Percentiles rank a stretch among this genome's conserved stretches.
phyloP scores from a whole-genome alignment of 768 basidiomycete species.

The Tylopilus sp. region DNA sequence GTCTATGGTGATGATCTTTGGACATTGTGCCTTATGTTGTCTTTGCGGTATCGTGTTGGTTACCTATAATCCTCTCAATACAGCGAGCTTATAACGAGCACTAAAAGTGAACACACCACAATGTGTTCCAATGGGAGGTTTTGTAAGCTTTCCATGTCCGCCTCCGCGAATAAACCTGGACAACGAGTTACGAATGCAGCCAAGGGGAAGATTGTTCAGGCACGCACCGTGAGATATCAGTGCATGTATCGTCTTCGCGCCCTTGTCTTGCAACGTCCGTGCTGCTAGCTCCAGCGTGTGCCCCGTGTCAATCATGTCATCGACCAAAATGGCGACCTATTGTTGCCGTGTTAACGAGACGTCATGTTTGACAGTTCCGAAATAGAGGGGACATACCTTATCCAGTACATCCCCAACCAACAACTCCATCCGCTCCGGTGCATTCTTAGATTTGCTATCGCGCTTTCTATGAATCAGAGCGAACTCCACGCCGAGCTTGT shows the following conservation, averaged over 20 bases:
- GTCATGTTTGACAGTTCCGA: neutral
- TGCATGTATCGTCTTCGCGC: conserved; percentile 82
- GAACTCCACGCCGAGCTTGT: conserved; percentile 93
- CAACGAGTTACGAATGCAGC: too few species aligned
- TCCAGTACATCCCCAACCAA: conserved; percentile 92
- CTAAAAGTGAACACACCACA: conserved; percentile 53
- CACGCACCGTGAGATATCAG: conserved; percentile 85
- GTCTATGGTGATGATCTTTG: conserved; percentile 87
- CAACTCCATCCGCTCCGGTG: conserved; percentile 84
- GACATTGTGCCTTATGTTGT: conserved; percentile 55
- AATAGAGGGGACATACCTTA: conserved; percentile 49
- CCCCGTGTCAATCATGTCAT: conserved; percentile 99
- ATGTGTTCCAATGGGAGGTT: conserved; percentile 77
- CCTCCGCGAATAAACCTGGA: conserved; percentile 76
- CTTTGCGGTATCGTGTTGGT: conserved; percentile 94
- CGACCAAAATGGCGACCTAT: conserved; percentile 90
- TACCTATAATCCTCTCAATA: conserved; percentile 48
- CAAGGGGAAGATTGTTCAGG: too few species aligned
- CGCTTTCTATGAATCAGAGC: conserved; percentile 93
- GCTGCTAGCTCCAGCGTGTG: conserved; percentile 83
- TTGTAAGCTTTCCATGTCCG: conserved; percentile 63
- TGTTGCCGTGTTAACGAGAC: conserved; percentile 2
- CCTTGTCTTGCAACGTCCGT: conserved; percentile 82
- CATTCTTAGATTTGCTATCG: conserved; percentile 58
- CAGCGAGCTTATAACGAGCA: neutral